These are phyloP conservation scores for Kwoniella sp. DNA, from an alignment of 768 basidiomycete genomes.

Conservation along the genomic window DNA sequence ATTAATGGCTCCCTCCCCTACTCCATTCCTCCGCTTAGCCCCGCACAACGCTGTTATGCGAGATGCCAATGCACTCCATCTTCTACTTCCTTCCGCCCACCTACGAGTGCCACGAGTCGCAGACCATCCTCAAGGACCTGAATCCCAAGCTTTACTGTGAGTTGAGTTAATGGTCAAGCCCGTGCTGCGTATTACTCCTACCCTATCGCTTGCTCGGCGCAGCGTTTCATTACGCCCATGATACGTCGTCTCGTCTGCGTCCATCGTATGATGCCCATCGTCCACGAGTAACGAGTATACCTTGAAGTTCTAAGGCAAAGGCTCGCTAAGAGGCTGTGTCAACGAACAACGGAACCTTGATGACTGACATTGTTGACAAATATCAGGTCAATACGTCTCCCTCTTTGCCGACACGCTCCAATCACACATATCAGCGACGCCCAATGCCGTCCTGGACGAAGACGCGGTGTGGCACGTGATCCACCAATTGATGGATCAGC, in stretches of 20 bases:
- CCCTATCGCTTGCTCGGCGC: background rate
- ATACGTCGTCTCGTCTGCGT: no score
- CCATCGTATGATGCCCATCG: no score
- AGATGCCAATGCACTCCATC: slow-evolving; percentile 69
- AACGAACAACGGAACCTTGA: no score
- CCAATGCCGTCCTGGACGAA: slow-evolving; percentile 50
- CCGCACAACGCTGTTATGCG: slow-evolving; percentile 60
- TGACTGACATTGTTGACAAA: no score
- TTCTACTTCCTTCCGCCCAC: slow-evolving; percentile 80
- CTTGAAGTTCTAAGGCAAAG: no score
- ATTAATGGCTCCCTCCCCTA: background rate
- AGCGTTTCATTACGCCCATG: no score
- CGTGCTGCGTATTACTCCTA: background rate
- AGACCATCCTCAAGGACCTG: slow-evolving; percentile 55
- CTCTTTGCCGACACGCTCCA: slow-evolving; percentile 26
- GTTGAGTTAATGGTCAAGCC: background rate
- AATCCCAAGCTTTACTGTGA: slow-evolving; percentile 21
- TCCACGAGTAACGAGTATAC: no score
- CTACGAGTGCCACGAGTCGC: slow-evolving; percentile 63
- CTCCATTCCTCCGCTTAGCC: slow-evolving; percentile 35
- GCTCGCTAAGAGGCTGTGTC: no score
- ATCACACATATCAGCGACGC: background rate
- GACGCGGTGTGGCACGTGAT: slow-evolving; percentile 58
- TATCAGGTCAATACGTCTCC: slow-evolving; percentile 19
- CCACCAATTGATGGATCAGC: slow-evolving; percentile 31